phyloP scores from a whole-genome alignment of 495 filamentous ascomycete species.

The Daldinia vernicosa region DNA sequence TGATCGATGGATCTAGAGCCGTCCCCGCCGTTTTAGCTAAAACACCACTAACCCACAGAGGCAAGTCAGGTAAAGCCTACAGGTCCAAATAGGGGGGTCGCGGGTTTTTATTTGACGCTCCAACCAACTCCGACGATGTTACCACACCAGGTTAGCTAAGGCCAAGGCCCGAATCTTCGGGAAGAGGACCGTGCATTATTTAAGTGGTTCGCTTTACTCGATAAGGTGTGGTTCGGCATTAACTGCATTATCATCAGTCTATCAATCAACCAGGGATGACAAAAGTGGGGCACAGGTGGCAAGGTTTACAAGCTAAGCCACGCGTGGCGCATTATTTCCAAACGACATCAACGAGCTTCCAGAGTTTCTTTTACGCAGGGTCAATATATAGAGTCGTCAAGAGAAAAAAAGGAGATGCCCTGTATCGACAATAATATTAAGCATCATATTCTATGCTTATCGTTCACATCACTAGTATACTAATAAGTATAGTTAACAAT shows the following conservation, averaged over 20 bases:
- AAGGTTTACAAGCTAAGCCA: not conserved
- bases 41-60: not conserved
- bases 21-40: not conserved
- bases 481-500: not conserved
- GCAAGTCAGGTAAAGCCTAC: not conserved
- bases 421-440: not conserved
- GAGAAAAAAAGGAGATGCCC: not conserved
- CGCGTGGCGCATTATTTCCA: conserved; percentile 1
- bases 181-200: conserved; percentile 24
- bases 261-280: not conserved
- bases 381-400: not conserved
- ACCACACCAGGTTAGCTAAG: conserved; percentile 18
- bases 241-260: too few relatives aligned
- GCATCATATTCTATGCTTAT: not conserved
- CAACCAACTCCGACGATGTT: conserved; percentile 10
- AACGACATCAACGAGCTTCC: conserved; percentile 2
- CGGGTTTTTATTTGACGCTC: conserved; percentile 19
- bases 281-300: not conserved
- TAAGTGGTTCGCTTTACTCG: not conserved
- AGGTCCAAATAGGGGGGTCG: conserved; percentile 2
- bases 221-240: not conserved
- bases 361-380: not conserved
- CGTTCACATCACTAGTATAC: not conserved
- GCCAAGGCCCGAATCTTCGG: conserved; percentile 21
- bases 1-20: conserved; percentile 13